These are phyloP conservation scores for Apiotrichum veenhuisii DNA, from an alignment of 1,284 basidiomycete genomes.

Conservation along the genomic window DNA sequence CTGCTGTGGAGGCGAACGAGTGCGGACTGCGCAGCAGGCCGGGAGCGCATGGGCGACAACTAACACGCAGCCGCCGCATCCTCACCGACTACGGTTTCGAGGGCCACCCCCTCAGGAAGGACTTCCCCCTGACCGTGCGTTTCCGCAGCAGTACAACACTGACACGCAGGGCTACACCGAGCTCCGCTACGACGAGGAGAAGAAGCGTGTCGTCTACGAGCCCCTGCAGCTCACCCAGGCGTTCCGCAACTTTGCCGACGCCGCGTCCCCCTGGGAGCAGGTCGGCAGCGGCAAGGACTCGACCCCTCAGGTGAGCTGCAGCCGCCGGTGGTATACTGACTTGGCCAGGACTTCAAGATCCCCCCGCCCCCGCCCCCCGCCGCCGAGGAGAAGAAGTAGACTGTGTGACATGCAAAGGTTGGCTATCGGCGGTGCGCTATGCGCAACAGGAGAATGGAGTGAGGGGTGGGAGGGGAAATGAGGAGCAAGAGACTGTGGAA, in stretches of 20 bases:
- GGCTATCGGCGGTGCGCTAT: neutral
- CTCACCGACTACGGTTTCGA: constrained; percentile 99
- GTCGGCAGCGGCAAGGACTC: constrained; percentile 68
- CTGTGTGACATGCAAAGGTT: constrained; percentile 2
- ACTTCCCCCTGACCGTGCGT: constrained; percentile 88
- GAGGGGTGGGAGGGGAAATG: too few relatives aligned
- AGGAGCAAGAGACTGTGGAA: too few relatives aligned
- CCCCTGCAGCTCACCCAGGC: constrained; percentile 97
- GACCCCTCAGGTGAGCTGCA: constrained; percentile 31
- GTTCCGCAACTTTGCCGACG: constrained; percentile 93
- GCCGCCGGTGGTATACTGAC: neutral
- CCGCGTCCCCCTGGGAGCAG: constrained; percentile 92
- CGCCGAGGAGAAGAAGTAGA: constrained; percentile 44
- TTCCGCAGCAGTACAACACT: neutral
- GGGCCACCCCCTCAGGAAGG: constrained; percentile 94
- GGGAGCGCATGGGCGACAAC: neutral
- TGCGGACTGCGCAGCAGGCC: neutral
- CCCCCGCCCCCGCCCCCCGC: constrained; percentile 48
- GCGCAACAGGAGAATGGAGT: neutral
- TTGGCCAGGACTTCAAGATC: constrained; percentile 45
- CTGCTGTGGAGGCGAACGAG: neutral
- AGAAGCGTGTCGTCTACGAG: constrained; percentile 97
- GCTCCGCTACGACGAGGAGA: constrained; percentile 96
- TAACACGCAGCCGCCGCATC: constrained; percentile 71
- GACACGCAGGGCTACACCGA: constrained; percentile 82